Evolutionary conservation across 73 alveolate species (phyloP).

Genomic region (Paramecium octaurelia): DNA sequence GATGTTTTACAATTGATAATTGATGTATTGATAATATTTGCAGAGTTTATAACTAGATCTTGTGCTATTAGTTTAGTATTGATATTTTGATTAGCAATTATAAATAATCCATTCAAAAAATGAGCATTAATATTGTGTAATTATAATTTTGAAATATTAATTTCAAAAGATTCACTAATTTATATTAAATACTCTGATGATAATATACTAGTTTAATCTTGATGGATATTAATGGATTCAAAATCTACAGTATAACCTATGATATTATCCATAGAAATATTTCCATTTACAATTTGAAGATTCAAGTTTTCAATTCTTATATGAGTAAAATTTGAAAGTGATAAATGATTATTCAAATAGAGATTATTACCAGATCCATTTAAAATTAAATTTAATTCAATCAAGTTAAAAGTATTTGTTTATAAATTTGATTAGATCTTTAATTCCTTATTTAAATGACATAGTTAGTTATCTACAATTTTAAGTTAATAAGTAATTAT

Average conservation of each 20-base stretch:
- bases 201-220: not conserved
- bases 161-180: not conserved
- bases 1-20: not conserved
- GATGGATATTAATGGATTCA: not conserved
- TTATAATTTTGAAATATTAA: not conserved
- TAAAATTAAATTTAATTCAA: not conserved
- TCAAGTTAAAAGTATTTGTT: not conserved
- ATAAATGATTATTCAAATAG: not conserved
- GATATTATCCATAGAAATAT: not conserved
- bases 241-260: not conserved
- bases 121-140: not conserved
- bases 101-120: not conserved
- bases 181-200: not conserved
- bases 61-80: not conserved
- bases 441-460: not conserved
- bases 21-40: not conserved
- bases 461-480: not conserved
- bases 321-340: not conserved
- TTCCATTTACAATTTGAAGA: not conserved
- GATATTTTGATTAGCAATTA: not conserved
- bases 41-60: not conserved
- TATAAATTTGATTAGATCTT: not conserved
- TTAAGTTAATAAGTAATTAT: not conserved
- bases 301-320: not conserved
- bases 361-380: not conserved